Evolutionary conservation across 1,284 basidiomycete genomes (phyloP).

Genomic region (Ganoderma boninense): DNA sequence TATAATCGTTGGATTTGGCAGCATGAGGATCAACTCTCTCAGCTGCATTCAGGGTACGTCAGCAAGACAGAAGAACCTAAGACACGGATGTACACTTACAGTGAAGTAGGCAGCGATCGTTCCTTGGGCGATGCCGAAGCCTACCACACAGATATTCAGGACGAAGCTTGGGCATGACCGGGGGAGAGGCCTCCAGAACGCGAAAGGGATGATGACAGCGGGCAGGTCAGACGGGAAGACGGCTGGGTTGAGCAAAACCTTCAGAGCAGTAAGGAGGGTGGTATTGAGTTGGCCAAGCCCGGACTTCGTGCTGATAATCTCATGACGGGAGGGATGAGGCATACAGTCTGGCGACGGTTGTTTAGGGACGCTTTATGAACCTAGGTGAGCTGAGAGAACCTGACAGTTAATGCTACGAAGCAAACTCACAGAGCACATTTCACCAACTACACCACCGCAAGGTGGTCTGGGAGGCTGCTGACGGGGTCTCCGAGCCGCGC

Average conservation of each 20-base stretch:
- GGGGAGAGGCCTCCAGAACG: slow-evolving; percentile 26
- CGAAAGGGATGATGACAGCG: slow-evolving; percentile 33
- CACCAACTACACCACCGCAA: neutral
- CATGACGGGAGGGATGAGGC: too few species aligned
- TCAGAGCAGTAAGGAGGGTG: neutral
- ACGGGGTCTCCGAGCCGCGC: neutral
- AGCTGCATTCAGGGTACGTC: neutral
- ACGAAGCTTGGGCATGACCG: slow-evolving; percentile 39
- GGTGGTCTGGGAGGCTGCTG: neutral
- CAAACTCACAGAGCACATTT: neutral
- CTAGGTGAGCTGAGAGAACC: neutral
- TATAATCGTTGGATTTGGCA: neutral
- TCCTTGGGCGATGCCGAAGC: slow-evolving; percentile 25
- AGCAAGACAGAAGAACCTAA: too few species aligned
- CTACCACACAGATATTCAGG: slow-evolving; percentile 35
- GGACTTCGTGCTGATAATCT: neutral
- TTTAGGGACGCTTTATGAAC: neutral
- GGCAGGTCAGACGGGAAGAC: slow-evolving; percentile 29
- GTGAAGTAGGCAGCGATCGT: slow-evolving; percentile 9
- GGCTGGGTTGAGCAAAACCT: slow-evolving; percentile 25
- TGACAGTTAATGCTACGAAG: neutral
- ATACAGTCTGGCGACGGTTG: too few species aligned
- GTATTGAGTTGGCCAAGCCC: neutral
- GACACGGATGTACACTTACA: too few species aligned
- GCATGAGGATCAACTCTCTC: neutral